Evolutionary conservation across 441 rosid genomes (phyloP).

Genomic region (Mallotus japonicus): DNA sequence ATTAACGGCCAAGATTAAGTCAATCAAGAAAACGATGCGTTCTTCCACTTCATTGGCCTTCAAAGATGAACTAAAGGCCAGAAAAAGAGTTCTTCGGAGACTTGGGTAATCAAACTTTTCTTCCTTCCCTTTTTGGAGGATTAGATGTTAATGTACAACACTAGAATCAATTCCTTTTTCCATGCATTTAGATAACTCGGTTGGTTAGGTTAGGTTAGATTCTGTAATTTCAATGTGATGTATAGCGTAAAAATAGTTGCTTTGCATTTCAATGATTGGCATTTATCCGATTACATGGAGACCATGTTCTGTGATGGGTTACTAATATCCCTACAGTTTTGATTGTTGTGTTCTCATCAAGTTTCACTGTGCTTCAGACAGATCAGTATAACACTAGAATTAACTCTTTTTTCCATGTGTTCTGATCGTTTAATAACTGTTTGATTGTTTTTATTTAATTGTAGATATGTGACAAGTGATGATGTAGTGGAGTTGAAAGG

Average conservation of each 20-base stretch:
- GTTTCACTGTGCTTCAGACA: background rate
- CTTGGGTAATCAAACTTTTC: conserved; percentile 53
- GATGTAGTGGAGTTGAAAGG: conserved; percentile 89
- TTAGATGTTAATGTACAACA: background rate
- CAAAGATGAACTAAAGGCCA: conserved; percentile 96
- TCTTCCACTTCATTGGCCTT: conserved; percentile 81
- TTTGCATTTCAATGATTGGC: background rate
- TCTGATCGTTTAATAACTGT: background rate
- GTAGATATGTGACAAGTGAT: conserved; percentile 74
- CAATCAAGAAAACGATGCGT: conserved; percentile 71
- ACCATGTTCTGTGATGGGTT: background rate
- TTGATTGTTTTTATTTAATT: conserved; percentile 9
- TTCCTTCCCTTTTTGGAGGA: background rate
- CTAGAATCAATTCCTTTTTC: background rate
- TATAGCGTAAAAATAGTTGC: background rate
- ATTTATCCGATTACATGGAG: background rate
- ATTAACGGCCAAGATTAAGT: conserved; percentile 70
- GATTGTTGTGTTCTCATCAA: background rate
- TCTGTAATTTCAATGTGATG: background rate
- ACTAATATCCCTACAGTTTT: background rate
- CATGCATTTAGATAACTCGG: no score
- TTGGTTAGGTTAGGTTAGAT: background rate
- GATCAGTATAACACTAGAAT: background rate
- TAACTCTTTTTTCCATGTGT: background rate
- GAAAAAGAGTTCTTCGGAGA: conserved; percentile 89